Conservation (phyloP, 192 early-diverging fungal genomes). For the Coemansia sp. region DNA sequence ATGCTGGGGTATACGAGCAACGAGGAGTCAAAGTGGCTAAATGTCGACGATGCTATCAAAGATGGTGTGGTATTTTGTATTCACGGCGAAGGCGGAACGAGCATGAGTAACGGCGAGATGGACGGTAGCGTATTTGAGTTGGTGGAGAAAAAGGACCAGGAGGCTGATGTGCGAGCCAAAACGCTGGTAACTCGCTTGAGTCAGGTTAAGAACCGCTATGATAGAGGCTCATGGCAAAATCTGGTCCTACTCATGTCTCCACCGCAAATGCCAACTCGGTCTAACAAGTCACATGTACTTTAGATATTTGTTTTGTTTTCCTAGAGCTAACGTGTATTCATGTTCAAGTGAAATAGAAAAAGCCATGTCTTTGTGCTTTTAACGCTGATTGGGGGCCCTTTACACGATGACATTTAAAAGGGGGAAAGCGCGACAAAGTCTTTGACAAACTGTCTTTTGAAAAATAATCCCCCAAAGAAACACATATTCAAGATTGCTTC, state of each 20-base stretch:
- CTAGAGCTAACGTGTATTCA: not conserved
- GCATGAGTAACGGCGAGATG: constrained; percentile 3
- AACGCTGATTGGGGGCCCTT: not conserved
- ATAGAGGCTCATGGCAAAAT: constrained; percentile 45
- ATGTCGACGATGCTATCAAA: constrained; percentile 36
- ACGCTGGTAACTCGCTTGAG: constrained; percentile 27
- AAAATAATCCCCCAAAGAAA: not conserved
- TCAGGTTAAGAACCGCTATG: constrained; percentile 48
- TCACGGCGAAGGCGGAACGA: not conserved
- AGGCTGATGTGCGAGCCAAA: constrained; percentile 24
- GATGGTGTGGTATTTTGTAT: constrained; percentile 49
- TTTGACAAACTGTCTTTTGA: not conserved
- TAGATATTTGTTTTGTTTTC: not conserved
- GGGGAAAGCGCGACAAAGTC: not conserved
- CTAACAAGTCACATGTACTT: not conserved
- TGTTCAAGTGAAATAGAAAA: too few species aligned
- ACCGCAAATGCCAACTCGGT: constrained; percentile 1
- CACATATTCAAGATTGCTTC: not conserved
- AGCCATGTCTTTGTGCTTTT: not conserved
- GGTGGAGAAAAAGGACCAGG: constrained; percentile 50
- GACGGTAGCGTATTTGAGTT: constrained; percentile 13
- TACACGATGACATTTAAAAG: too few species aligned
- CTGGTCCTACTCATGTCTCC: constrained; percentile 31
- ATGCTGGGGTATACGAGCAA: constrained; percentile 51
- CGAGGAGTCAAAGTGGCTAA: constrained; percentile 54